Percentiles rank a stretch among this genome's conserved stretches.
Evolutionary conservation across 2,329 filamentous ascomycete genomes (phyloP).

Genomic region (Paecilomyces variotii): DNA sequence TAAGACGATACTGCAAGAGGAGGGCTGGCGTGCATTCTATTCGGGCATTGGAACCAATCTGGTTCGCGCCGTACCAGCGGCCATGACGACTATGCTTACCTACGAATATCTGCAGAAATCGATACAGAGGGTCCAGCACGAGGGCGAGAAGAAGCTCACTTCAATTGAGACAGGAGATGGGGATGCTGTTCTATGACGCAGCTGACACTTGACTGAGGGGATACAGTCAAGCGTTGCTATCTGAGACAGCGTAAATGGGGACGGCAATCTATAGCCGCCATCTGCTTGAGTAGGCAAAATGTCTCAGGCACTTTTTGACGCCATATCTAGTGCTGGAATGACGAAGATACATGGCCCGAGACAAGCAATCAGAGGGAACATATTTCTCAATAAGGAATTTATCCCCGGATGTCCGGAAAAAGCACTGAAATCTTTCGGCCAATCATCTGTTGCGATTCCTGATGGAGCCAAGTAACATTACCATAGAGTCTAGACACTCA

Average conservation of each 20-base stretch:
- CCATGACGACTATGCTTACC: slow-evolving; percentile 94
- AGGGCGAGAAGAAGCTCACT: slow-evolving; percentile 33
- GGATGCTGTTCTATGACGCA: neutral
- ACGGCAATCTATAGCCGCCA: neutral
- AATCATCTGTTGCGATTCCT: neutral
- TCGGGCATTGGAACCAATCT: slow-evolving; percentile 96
- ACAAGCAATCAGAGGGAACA: neutral
- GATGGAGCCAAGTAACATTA: neutral
- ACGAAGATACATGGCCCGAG: neutral
- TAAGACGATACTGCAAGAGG: slow-evolving; percentile 75
- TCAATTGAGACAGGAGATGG: slow-evolving; percentile 9
- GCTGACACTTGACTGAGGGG: neutral
- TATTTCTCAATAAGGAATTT: neutral
- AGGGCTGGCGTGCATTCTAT: slow-evolving; percentile 95
- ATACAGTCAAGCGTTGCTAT: neutral
- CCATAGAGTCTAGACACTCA: neutral
- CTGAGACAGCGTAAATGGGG: neutral
- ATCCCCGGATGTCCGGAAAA: neutral
- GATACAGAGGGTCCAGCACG: slow-evolving; percentile 46
- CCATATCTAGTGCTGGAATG: neutral
- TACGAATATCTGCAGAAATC: slow-evolving; percentile 68
- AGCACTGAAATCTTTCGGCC: neutral
- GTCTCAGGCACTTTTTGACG: neutral
- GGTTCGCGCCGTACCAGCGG: slow-evolving; percentile 88
- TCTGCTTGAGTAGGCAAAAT: neutral